Conservation (phyloP, 2,329 filamentous ascomycete species). For the Botrytis elliptica region DNA sequence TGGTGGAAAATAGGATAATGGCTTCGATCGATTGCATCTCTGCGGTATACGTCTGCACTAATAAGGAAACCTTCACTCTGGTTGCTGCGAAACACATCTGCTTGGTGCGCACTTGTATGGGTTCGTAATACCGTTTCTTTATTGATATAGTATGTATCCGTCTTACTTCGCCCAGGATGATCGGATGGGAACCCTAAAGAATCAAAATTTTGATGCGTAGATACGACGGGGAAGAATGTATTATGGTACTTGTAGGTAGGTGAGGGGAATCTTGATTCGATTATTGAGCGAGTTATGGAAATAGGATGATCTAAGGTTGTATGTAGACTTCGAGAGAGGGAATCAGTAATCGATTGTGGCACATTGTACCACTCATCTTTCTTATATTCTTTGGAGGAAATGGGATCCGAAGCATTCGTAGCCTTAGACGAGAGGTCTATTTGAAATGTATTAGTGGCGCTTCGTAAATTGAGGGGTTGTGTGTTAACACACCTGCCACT, state of each 20-base stretch:
- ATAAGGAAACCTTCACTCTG: constrained; percentile 80
- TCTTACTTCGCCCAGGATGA: constrained; percentile 81
- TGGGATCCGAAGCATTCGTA: constrained; percentile 10
- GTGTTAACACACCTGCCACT: constrained; percentile 26
- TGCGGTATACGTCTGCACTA: constrained; percentile 89
- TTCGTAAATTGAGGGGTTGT: not conserved
- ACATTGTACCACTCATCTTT: constrained; percentile 86
- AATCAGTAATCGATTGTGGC: constrained; percentile 69
- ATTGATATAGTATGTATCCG: constrained; percentile 96
- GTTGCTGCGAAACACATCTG: constrained; percentile 73
- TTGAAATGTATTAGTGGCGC: not conserved
- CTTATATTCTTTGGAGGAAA: constrained; percentile 55
- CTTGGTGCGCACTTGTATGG: constrained; percentile 92
- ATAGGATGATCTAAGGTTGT: constrained; percentile 88
- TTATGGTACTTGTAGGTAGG: constrained; percentile 76
- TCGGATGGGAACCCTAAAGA: constrained; percentile 87
- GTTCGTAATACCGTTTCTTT: constrained; percentile 79
- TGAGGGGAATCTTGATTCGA: constrained; percentile 80
- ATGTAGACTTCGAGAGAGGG: constrained; percentile 78
- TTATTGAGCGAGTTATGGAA: constrained; percentile 84
- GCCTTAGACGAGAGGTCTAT: not conserved
- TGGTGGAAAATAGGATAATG: constrained; percentile 98
- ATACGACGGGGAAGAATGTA: constrained; percentile 77
- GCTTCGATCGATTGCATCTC: constrained; percentile 90
- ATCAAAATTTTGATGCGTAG: constrained; percentile 88